Base-by-base conservation (phyloP, 495 filamentous ascomycete genomes). In the Daldinia vernicosa region DNA sequence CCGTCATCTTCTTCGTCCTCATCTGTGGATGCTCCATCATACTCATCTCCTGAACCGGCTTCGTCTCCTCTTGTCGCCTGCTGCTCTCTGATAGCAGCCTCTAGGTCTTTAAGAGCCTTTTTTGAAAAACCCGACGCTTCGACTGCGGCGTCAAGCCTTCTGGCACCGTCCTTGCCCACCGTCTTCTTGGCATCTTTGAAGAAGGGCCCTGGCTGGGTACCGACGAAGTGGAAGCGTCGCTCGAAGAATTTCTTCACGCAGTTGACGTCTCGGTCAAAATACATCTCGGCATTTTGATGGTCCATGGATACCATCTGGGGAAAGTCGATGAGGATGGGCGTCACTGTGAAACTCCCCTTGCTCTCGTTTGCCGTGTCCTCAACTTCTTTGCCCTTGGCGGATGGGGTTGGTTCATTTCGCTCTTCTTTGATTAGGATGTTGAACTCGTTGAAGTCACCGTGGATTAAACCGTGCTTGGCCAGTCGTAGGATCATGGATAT, bases 391-490 rank as follows among this genome's bases (percentile, higher is more conserved):
- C 61, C 66, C 17, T 74, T 70, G 9, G 43, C 33, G 9, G 73
- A 72, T 43, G 70, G 43, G 27, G 40, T 22, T 4, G 67, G 51
- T 1, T 81, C 75, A 22, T 82, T 73, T 35, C 80, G 78, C 33
- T 88, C 85, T 73, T 97, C 94, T 70, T 93, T 89, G 79, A 98
- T 89, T 19, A 99, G 84, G 64, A 99, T 93, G 76, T 99, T 99
- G 84, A 99, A 99, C 81, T 98, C 96, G 82, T 99, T 99, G 83
- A 97, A 98, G 78, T 99, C 95, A 70, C 95, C 96, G 78, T 99
- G 95, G 60, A 99, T 98, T 62, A 99, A 81, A 7, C 95, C 96
- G 73, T 91, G 89, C 30, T 86, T 84, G n/a, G 95, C 95, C 26
- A 99, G 85, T 55, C 88, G 84, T 47, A 99, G 77, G 66, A 98